A percentile compares a stretch with the other conserved stretches of the same genome.
phyloP scores from a whole-genome alignment of 208 protist species.

The Leishmania aethiopica region DNA sequence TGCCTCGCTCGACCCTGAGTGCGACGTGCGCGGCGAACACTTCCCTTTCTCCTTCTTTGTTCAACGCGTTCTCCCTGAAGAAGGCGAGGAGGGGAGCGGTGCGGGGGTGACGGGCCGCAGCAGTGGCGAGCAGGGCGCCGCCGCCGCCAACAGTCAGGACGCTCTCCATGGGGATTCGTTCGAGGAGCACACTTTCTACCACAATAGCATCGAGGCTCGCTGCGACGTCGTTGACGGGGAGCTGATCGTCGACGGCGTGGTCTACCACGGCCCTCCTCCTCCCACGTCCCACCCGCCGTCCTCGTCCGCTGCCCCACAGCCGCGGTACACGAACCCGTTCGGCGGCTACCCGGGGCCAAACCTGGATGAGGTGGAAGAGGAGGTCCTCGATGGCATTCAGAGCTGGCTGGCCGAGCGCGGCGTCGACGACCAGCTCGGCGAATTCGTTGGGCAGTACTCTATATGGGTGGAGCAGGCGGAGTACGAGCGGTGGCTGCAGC shows the following conservation, averaged over 20 bases:
- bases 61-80: conserved; percentile 34
- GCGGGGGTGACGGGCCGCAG: neutral
- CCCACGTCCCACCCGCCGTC: neutral
- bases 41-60: conserved; percentile 89
- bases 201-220: conserved; percentile 74
- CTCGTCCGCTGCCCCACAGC: conserved; percentile 11
- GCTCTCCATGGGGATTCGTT: conserved; percentile 14
- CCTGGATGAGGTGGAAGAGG: conserved; percentile 81
- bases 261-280: conserved; percentile 55
- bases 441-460: conserved; percentile 83
- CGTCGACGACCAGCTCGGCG: conserved; percentile 82
- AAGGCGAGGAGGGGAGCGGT: neutral
- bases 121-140: neutral
- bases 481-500: conserved; percentile 88
- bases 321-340: conserved; percentile 65
- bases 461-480: conserved; percentile 86
- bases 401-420: conserved; percentile 76
- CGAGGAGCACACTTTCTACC: conserved; percentile 54
- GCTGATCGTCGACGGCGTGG: conserved; percentile 68
- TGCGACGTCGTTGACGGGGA: conserved; percentile 85
- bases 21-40: conserved; percentile 84
- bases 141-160: neutral
- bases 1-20: conserved; percentile 85
- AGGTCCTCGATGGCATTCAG: conserved; percentile 82
- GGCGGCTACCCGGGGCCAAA: conserved; percentile 77